These are phyloP conservation scores for Populus trichocarpa DNA, from an alignment of 441 rosid species.

Conservation along the genomic window DNA sequence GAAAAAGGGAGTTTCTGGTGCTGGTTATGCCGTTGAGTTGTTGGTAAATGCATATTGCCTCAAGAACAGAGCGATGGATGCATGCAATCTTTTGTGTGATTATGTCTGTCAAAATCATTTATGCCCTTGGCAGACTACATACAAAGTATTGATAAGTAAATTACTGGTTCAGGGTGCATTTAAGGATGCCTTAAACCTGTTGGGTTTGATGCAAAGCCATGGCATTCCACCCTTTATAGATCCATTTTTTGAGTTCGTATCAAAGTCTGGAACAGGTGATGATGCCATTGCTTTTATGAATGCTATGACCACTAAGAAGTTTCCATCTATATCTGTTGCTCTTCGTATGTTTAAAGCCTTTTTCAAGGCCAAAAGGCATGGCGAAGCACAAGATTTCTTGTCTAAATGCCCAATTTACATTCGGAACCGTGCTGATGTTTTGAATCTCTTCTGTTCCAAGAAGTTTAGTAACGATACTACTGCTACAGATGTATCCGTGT, in stretches of 20 bases:
- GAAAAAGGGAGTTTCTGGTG: conserved; percentile 38
- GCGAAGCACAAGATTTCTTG: conserved; percentile 71
- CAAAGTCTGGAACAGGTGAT: conserved; percentile 60
- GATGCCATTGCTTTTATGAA: conserved; percentile 63
- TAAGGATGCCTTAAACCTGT: conserved; percentile 58
- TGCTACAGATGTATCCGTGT: conserved; percentile 28
- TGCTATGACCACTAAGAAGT: conserved; percentile 58
- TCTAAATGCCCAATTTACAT: conserved; percentile 60
- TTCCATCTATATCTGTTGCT: conserved; percentile 70
- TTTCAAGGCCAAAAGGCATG: conserved; percentile 57
- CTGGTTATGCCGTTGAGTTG: conserved; percentile 50
- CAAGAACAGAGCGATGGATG: conserved; percentile 55
- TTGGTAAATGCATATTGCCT: conserved; percentile 61
- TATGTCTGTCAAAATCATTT: conserved; percentile 34
- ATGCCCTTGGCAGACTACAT: conserved; percentile 59
- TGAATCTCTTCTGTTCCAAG: conserved; percentile 64
- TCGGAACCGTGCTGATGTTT: conserved; percentile 75
- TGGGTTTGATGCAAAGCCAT: conserved; percentile 65
- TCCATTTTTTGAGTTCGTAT: conserved; percentile 62
- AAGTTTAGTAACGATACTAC: conserved; percentile 34
- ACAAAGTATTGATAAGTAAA: conserved; percentile 52
- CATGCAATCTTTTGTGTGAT: conserved; percentile 49
- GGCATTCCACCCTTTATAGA: conserved; percentile 73
- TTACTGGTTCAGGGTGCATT: conserved; percentile 64
- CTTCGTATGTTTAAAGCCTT: conserved; percentile 58